Percentiles rank a stretch among this genome's conserved stretches.
phyloP scores from a whole-genome alignment of 2,329 filamentous ascomycete species.

The Epichloe coenophiala region DNA sequence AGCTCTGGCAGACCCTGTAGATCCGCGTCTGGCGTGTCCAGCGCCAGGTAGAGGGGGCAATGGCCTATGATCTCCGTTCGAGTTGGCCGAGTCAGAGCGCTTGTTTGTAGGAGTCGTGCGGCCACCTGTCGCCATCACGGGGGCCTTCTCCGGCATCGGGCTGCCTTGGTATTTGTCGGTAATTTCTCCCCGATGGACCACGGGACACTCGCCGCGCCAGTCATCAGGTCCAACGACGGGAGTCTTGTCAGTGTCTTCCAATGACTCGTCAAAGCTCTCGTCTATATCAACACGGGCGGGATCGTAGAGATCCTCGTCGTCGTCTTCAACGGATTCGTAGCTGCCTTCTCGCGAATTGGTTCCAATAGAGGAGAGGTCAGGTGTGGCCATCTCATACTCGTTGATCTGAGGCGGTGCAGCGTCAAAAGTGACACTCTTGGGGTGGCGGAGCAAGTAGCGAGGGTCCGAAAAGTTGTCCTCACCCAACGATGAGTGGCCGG shows the following conservation, averaged over 20 bases:
- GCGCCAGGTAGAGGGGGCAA: constrained; percentile 72
- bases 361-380: constrained; percentile 83
- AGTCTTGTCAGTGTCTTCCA: constrained; percentile 94
- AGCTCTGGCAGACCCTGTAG: constrained; percentile 36
- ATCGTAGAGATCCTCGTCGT: constrained; percentile 49
- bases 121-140: constrained; percentile 28
- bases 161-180: constrained; percentile 47
- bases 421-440: constrained; percentile 96
- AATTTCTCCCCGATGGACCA: constrained; percentile 14
- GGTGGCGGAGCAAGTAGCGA: constrained; percentile 62
- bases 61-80: constrained; percentile 70
- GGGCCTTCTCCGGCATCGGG: constrained; percentile 46
- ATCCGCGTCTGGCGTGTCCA: constrained; percentile 23
- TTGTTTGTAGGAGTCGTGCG: constrained; percentile 32
- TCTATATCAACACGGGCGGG: constrained; percentile 35
- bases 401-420: constrained; percentile 86
- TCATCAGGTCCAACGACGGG: constrained; percentile 95
- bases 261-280: constrained; percentile 89
- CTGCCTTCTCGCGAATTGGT: constrained; percentile 87
- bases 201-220: constrained; percentile 64
- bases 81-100: constrained; percentile 60
- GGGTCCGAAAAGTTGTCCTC: constrained; percentile 50
- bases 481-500: constrained; percentile 47
- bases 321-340: constrained; percentile 71
- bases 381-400: constrained; percentile 96